Base-by-base conservation (phyloP, 306 rosid genomes). In the Alnus glutinosa region DNA sequence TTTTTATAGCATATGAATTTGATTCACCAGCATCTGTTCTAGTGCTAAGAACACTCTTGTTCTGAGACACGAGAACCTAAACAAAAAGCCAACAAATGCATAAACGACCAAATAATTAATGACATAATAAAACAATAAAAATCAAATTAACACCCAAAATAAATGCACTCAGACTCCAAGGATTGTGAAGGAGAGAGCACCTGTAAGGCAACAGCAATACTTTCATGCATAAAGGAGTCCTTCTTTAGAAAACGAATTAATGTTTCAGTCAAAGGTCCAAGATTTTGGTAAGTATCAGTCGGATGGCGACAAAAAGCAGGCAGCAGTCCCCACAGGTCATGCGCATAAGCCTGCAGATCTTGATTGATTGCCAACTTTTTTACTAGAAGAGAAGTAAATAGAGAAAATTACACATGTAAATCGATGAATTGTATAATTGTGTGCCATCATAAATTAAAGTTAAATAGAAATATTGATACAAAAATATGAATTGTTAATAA, bases 221-320 rank as follows among this genome's bases (percentile, higher is more conserved):
- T 82, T 88, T 91, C 88, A 85, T 78, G 91, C 97, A 92, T 91
- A 55, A 76, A 86, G 37, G 89, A 80, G 70, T 91, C 90, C 92
- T 94, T 83, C 82, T 90, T 89, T 30, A 95, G 96, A 82, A 91
- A 86, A 82, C 82, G 85, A 83, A 86, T 47, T 50, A 92, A 83
- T 69, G 82, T 81, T 74, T 86, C 83, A 55, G 90, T 84, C 70
- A 91, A 86, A 71, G 78, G 62, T 70, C 83, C 74, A 78, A 90
- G 74, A 77, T 55, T 89, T 82, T 82, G 84, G 79, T 69, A 19
- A 70, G 90, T 85, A 85, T 95, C 98, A 63, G 89, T 87, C 58
- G 98, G 92, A 83, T 75, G 87, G 55, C 85, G 92, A 86, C 97
- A 95, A 82, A 94, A 95, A 75, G 92, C 86, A 78, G 97, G 97